Percentiles rank a stretch among this genome's conserved stretches.
phyloP scores from a whole-genome alignment of 2,329 filamentous ascomycete genomes.

The Pseudopithomyces chartarum region DNA sequence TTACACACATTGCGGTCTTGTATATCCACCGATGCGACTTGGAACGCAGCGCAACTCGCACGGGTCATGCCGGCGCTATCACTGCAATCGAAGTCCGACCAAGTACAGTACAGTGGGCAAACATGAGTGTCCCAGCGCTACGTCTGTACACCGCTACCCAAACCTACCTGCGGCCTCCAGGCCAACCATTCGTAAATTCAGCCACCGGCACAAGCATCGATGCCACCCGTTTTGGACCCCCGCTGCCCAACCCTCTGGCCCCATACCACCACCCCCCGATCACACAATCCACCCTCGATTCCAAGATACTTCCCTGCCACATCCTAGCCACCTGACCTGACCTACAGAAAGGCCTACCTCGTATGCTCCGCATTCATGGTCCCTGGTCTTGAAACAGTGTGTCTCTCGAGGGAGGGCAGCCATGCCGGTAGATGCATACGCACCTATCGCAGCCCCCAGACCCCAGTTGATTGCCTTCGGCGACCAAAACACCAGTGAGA shows the following conservation, averaged over 20 bases:
- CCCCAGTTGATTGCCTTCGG: background rate
- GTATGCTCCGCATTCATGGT: background rate
- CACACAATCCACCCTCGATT: background rate
- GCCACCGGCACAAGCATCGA: background rate
- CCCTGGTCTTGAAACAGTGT: background rate
- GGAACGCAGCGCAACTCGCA: background rate
- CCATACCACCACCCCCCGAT: background rate
- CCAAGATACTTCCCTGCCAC: background rate
- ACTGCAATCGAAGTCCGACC: background rate
- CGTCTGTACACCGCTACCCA: background rate
- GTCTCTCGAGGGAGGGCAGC: background rate
- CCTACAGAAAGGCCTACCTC: background rate
- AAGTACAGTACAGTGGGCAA: too few relatives aligned
- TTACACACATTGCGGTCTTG: background rate
- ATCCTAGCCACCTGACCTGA: background rate
- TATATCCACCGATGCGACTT: background rate
- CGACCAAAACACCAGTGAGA: constrained; percentile 6
- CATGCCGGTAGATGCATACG: constrained; percentile 2
- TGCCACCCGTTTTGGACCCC: background rate
- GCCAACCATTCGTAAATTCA: background rate
- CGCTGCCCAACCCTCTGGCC: background rate
- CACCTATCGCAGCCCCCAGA: background rate
- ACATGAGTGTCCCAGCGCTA: background rate
- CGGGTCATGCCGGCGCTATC: background rate
- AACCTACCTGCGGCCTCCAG: background rate